Conservation (phyloP, 2,329 filamentous ascomycete species). For the Fusarium bulbicola region DNA sequence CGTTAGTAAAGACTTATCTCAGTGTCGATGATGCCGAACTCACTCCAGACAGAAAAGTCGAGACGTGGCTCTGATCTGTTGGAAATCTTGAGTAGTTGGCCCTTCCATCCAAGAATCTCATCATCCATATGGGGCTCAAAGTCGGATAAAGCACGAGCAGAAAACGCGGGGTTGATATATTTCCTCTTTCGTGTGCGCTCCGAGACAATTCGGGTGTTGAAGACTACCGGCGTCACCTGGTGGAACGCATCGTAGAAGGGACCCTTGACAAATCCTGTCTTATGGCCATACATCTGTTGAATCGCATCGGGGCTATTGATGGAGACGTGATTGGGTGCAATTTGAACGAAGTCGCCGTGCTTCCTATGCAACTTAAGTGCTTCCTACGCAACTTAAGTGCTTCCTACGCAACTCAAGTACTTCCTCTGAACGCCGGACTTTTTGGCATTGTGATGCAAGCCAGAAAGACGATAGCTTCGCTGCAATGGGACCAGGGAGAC, state of each 20-base stretch:
- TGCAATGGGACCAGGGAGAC: background rate
- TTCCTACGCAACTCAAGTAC: background rate
- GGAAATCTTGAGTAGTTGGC: background rate
- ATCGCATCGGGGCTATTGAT: background rate
- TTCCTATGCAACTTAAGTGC: background rate
- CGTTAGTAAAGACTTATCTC: rapidly evolving
- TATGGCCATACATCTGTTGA: background rate
- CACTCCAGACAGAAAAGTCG: background rate
- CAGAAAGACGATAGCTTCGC: background rate
- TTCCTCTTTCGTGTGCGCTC: background rate
- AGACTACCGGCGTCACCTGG: background rate
- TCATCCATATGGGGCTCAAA: background rate
- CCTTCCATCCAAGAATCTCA: background rate
- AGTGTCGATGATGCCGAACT: rapidly evolving
- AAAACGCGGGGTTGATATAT: background rate
- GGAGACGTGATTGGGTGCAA: background rate
- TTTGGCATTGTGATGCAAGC: background rate
- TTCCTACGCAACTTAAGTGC: background rate
- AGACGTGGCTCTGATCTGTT: background rate
- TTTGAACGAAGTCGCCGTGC: background rate
- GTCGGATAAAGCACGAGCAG: background rate
- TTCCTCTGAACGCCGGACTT: background rate
- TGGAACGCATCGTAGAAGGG: background rate
- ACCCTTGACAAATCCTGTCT: background rate
- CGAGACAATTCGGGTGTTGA: background rate